Evolutionary conservation across 768 basidiomycete species (phyloP).

Genomic region (Leucogyrophana mollusca): DNA sequence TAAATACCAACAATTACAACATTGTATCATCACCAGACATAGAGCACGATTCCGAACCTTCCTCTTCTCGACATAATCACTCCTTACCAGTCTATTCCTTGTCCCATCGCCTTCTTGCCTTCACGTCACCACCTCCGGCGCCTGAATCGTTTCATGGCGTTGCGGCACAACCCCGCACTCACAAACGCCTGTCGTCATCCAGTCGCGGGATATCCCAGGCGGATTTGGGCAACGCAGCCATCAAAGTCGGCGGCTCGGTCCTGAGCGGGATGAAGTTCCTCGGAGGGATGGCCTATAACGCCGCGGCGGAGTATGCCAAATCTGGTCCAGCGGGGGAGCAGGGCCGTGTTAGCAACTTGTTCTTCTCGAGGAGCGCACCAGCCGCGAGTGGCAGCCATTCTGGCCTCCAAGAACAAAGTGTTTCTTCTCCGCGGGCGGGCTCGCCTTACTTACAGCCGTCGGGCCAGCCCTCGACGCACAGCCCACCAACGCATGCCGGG

Average conservation of each 20-base stretch:
- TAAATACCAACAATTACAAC: slow-evolving; percentile 34
- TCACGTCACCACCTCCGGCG: slow-evolving; percentile 39
- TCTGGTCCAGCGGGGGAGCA: slow-evolving; percentile 18
- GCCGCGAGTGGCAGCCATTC: slow-evolving; percentile 29
- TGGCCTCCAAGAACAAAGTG: neutral
- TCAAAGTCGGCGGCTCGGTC: slow-evolving; percentile 60
- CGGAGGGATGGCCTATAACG: slow-evolving; percentile 58
- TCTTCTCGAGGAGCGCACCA: slow-evolving; percentile 67
- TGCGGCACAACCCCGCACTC: slow-evolving; percentile 18
- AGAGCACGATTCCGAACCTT: slow-evolving; percentile 17
- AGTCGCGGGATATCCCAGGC: slow-evolving; percentile 40
- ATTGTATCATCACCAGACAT: slow-evolving; percentile 39
- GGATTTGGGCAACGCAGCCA: slow-evolving; percentile 52
- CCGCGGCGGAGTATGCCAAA: slow-evolving; percentile 41
- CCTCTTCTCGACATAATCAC: slow-evolving; percentile 9
- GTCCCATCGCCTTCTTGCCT: slow-evolving; percentile 64
- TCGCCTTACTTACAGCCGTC: slow-evolving; percentile 4
- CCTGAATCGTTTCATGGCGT: slow-evolving; percentile 17
- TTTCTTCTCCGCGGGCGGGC: slow-evolving; percentile 16
- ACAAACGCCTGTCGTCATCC: slow-evolving; percentile 21
- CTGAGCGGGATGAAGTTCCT: slow-evolving; percentile 63
- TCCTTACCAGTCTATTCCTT: slow-evolving; percentile 55
- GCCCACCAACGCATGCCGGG: slow-evolving; percentile 6
- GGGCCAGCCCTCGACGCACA: slow-evolving; percentile 5
- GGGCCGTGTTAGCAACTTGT: slow-evolving; percentile 27